phyloP scores from a whole-genome alignment of 352 stramenopile species.

The Globisporangium canariense region DNA sequence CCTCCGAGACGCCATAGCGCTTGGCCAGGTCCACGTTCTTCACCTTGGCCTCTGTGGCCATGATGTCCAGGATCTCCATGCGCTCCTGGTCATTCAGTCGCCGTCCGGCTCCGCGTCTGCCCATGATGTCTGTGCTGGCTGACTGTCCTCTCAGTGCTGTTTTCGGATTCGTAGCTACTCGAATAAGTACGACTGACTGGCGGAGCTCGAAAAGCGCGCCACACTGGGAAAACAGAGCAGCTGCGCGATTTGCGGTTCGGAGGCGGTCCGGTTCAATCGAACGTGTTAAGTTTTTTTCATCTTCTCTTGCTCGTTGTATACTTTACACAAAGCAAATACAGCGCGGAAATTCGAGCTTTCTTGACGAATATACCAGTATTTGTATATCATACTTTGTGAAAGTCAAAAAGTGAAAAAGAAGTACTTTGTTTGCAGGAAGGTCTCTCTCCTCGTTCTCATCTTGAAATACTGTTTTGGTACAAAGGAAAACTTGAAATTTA shows the following conservation, averaged over 20 bases:
- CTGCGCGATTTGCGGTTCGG: neutral
- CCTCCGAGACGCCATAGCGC: slow-evolving; percentile 82
- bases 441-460: too few species aligned
- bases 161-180: slow-evolving; percentile 16
- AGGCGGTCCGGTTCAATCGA: neutral
- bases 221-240: neutral
- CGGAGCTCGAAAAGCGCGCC: neutral
- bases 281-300: too few species aligned
- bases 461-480: too few species aligned
- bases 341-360: too few species aligned
- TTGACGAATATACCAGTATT: too few species aligned
- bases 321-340: too few species aligned
- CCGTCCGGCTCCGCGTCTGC: slow-evolving; percentile 65
- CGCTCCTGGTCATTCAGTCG: slow-evolving; percentile 87
- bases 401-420: too few species aligned
- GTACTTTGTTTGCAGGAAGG: too few species aligned
- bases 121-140: slow-evolving; percentile 33
- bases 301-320: too few species aligned
- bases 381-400: too few species aligned
- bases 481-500: too few species aligned
- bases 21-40: slow-evolving; percentile 87
- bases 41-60: slow-evolving; percentile 76
- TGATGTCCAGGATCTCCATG: slow-evolving; percentile 87
- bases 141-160: neutral
- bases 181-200: slow-evolving; percentile 30